Base-by-base conservation (phyloP, 805 yeast genomes). In the Schizosaccharomyces japonicus region DNA sequence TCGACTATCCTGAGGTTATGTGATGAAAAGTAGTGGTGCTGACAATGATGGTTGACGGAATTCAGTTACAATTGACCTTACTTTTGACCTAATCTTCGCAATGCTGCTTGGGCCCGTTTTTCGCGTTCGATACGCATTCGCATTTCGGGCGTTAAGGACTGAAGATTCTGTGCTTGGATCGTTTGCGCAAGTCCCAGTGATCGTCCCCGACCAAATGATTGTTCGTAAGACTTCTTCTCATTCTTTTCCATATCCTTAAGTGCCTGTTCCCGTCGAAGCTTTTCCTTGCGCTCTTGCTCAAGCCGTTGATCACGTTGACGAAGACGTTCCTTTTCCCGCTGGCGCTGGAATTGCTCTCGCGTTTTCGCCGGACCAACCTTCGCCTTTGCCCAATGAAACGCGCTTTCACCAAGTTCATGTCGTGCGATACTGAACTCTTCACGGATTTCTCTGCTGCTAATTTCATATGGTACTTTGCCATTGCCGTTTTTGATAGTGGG, bases 101-200 rank as follows among this genome's bases (percentile, higher is more conserved):
- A 96, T 0, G 94, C 95, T 0, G 98, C 98, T 49, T 96, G 70
- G 0, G 95, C 95, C 48, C 96, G 68, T 57, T 85, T 85, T 56
- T 90, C 98, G 51, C 98, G 72, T 80, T 85, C 84, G 19, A 90
- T 63, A 55, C 76, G 71, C 69, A 70, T 68, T 55, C 74, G 70
- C 53, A 85, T 95, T 25, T 75, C 82, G 1, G 76, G 83, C 5
- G 75, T 69, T 48, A 87, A 65, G 0, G 84, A 76, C 40, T 71
- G 31, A 15, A 49, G 48, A 19, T 55, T 34, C 25, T 52, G 46
- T 25, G 52, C 49, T 7, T 49, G 55, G 10, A 52, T 49, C 45
- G 54, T 26, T 50, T 47, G 44, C n/a, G 55, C 47, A 4, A 58
- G 52, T 23, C 42, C 58, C 47, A 47, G 56, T 30, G 45, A 51